Conservation (phyloP, 2,329 filamentous ascomycete genomes). For the Cadophora gregata region DNA sequence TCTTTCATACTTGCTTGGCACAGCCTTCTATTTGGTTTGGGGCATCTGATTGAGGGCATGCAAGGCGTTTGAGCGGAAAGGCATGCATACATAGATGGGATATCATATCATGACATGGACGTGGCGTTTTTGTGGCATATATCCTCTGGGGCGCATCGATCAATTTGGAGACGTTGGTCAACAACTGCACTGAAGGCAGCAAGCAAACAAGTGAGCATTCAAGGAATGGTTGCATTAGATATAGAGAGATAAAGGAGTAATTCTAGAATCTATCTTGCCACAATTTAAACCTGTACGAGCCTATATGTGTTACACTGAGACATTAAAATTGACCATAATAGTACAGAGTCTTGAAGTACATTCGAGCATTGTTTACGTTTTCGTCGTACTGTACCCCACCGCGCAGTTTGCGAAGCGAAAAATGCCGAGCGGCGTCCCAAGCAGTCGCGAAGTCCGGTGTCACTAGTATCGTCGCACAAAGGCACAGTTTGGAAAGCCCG, state of each 20-base stretch:
- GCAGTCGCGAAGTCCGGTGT: slow-evolving; percentile 14
- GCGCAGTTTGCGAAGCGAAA: neutral
- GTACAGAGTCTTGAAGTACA: no score
- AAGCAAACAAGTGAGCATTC: neutral
- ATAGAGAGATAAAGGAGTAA: slow-evolving; percentile 5
- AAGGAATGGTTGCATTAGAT: neutral
- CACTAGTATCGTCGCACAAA: neutral
- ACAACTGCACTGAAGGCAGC: neutral
- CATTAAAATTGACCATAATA: no score
- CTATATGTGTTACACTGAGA: no score
- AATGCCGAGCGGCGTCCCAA: slow-evolving; percentile 14
- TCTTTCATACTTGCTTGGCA: neutral
- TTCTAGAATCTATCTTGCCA: neutral
- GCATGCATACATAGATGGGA: neutral
- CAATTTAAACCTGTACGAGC: no score
- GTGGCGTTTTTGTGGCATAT: slow-evolving; percentile 2
- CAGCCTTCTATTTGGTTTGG: neutral
- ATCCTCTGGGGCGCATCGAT: neutral
- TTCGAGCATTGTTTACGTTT: no score
- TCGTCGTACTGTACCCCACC: no score
- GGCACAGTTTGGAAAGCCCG: slow-evolving; percentile 8
- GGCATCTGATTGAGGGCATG: neutral
- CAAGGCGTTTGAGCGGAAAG: neutral
- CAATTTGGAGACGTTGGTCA: neutral
- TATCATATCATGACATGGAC: neutral